These are phyloP conservation scores for Chamaecyparis obtusa DNA, from an alignment of 75 land plant species.

Conservation along the genomic window DNA sequence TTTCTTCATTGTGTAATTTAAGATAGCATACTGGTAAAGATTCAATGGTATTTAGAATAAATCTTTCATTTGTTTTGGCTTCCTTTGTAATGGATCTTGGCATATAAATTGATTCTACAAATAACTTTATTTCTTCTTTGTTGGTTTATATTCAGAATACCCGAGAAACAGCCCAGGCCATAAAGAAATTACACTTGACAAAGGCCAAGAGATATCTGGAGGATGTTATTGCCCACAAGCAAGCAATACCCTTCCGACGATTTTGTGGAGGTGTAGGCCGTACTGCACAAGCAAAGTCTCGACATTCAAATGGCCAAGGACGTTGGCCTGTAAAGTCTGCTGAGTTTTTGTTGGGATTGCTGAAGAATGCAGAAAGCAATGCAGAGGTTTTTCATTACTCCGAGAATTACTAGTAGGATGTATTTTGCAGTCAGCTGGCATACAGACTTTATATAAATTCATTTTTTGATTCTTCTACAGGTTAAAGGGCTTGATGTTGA, in stretches of 20 bases:
- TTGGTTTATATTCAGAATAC: constrained; percentile 62
- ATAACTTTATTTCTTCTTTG: not conserved
- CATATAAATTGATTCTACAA: not conserved
- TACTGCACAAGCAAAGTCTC: constrained; percentile 89
- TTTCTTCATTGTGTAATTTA: not conserved
- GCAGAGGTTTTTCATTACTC: constrained; percentile 54
- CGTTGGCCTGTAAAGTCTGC: constrained; percentile 95
- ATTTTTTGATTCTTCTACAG: constrained; percentile 22
- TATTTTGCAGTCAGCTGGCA: not conserved
- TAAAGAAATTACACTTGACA: constrained; percentile 69
- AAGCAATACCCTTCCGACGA: constrained; percentile 81
- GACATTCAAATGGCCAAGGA: constrained; percentile 93
- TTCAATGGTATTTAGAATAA: not conserved
- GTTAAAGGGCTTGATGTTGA: constrained; percentile 93
- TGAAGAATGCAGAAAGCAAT: constrained; percentile 97
- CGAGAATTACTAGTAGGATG: not conserved
- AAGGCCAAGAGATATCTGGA: constrained; percentile 95
- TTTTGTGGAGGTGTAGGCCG: constrained; percentile 96
- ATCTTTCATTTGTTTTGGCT: not conserved
- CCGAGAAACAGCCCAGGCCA: constrained; percentile 84
- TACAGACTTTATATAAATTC: not conserved
- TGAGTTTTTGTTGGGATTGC: constrained; percentile 68
- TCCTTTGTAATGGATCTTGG: not conserved
- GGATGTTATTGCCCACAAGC: constrained; percentile 91
- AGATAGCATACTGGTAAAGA: not conserved